Conservation (phyloP, 2,329 filamentous ascomycete species). For the Claviceps paspali region DNA sequence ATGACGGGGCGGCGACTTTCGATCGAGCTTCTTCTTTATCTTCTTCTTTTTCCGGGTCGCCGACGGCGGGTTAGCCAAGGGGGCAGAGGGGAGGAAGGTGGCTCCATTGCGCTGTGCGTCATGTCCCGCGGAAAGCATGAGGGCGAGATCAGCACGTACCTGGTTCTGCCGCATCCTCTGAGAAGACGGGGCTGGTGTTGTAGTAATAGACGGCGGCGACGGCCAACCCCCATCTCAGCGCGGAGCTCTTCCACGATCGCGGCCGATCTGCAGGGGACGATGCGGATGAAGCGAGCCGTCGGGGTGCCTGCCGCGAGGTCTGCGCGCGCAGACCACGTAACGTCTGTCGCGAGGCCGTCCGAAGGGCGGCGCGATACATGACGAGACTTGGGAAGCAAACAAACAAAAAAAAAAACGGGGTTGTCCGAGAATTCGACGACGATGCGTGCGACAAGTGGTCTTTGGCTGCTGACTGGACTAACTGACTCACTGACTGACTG, state of each 20-base stretch:
- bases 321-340: slow-evolving; percentile 26
- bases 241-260: slow-evolving; percentile 68
- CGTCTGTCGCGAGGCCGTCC: slow-evolving; percentile 30
- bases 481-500: too few relatives aligned
- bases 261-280: slow-evolving; percentile 42
- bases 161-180: slow-evolving; percentile 51
- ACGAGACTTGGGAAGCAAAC: slow-evolving; percentile 4
- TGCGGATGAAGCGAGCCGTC: slow-evolving; percentile 39
- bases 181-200: slow-evolving; percentile 77
- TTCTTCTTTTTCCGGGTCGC: too few relatives aligned
- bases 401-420: not conserved
- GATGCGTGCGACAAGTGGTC: too few relatives aligned
- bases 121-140: too few relatives aligned
- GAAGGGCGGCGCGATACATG: slow-evolving; percentile 39
- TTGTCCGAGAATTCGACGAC: too few relatives aligned
- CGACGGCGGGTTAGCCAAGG: too few relatives aligned
- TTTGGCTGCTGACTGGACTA: too few relatives aligned
- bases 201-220: slow-evolving; percentile 78
- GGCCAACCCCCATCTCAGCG: slow-evolving; percentile 60
- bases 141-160: too few relatives aligned
- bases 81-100: too few relatives aligned
- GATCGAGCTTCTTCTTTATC: slow-evolving; percentile 7
- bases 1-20: slow-evolving; percentile 27
- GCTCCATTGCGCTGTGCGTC: too few relatives aligned
- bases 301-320: slow-evolving; percentile 22